Evolutionary conservation across 2,329 filamentous ascomycete species (phyloP).

Genomic region (Diaporthe destruens): DNA sequence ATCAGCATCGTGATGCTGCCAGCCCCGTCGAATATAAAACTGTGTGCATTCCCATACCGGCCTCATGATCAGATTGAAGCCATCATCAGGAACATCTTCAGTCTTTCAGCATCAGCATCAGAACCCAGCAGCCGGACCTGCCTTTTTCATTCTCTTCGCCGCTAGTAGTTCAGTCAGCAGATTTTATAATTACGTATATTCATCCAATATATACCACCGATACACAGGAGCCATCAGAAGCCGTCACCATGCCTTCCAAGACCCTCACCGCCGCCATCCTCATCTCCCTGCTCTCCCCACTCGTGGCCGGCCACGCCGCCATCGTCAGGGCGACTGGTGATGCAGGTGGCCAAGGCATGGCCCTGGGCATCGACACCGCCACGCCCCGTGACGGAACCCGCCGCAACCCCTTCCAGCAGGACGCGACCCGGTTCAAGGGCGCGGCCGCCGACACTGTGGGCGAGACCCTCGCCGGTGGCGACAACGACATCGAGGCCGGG

Average conservation of each 20-base stretch:
- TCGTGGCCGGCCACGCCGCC: conserved; percentile 71
- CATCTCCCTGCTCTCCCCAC: conserved; percentile 58
- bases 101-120: conserved; percentile 32
- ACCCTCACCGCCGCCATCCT: conserved; percentile 39
- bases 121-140: conserved; percentile 25
- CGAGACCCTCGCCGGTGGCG: conserved; percentile 60
- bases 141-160: background rate
- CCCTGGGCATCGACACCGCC: conserved; percentile 62
- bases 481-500: conserved; percentile 68
- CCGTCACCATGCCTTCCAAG: conserved; percentile 21
- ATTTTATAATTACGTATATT: background rate
- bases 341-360: conserved; percentile 67
- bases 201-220: background rate
- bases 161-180: background rate
- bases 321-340: conserved; percentile 71
- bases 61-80: background rate
- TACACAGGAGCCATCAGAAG: background rate
- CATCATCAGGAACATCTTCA: conserved; percentile 30
- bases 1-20: conserved; percentile 24
- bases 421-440: conserved; percentile 70
- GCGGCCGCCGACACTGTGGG: conserved; percentile 51
- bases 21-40: background rate
- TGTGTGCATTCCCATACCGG: background rate
- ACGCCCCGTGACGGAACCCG: conserved; percentile 73
- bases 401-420: conserved; percentile 73